These are phyloP conservation scores for Cylindrotheca closterium DNA, from an alignment of 108 stramenopile genomes.

Conservation along the genomic window DNA sequence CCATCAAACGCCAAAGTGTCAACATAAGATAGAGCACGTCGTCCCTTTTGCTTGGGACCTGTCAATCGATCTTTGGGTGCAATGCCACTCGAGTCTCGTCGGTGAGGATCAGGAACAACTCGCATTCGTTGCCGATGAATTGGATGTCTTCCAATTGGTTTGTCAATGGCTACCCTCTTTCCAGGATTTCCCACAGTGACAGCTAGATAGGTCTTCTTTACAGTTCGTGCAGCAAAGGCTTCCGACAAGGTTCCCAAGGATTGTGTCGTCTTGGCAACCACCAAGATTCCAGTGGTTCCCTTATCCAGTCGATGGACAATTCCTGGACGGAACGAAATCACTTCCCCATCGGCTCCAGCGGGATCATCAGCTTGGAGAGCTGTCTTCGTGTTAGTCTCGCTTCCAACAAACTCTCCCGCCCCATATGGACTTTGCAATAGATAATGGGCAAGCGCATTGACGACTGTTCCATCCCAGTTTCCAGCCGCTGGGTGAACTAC, in stretches of 20 bases:
- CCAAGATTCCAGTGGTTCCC: conserved; percentile 92
- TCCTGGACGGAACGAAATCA: conserved; percentile 85
- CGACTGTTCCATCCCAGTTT: conserved; percentile 94
- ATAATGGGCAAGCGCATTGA: conserved; percentile 94
- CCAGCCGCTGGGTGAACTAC: conserved; percentile 98
- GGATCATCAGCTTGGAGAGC: conserved; percentile 23
- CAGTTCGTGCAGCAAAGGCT: conserved; percentile 78
- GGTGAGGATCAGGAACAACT: conserved; percentile 81
- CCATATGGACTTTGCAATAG: conserved; percentile 68
- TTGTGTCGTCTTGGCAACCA: conserved; percentile 91
- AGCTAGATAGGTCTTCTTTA: conserved; percentile 89
- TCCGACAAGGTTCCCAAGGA: conserved; percentile 79
- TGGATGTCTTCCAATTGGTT: conserved; percentile 94
- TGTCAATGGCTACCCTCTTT: conserved; percentile 77
- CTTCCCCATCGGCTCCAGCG: conserved; percentile 58
- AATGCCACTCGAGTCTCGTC: conserved; percentile 27
- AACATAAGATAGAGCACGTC: conserved; percentile 76
- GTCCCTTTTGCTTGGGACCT: conserved; percentile 47
- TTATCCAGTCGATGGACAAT: conserved; percentile 97
- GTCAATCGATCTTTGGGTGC: conserved; percentile 29
- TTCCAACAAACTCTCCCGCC: conserved; percentile 55
- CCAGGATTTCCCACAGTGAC: conserved; percentile 89
- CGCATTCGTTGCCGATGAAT: conserved; percentile 91
- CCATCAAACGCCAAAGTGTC: conserved; percentile 79
- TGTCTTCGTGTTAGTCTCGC: conserved; percentile 5